Base-by-base conservation (phyloP, 805 yeast genomes). In the Blastobotrys mokoenaii region DNA sequence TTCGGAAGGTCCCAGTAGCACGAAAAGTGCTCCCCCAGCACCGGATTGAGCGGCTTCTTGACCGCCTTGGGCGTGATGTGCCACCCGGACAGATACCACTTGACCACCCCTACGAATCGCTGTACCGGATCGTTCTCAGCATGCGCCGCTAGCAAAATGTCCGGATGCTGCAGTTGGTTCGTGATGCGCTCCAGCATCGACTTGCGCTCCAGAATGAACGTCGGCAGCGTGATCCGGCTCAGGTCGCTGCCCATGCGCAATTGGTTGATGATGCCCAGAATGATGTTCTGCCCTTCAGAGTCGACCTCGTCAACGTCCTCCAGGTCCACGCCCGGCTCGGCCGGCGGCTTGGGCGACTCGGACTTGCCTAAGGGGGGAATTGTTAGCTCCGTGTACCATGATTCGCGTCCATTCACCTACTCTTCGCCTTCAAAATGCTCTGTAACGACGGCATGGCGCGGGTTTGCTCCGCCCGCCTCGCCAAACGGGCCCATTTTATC, bases 21-120 rank as follows among this genome's bases (percentile, higher is more conserved):
- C 16, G 86, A 76, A 64, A 86, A 93, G 53, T 82, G 74, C 62
- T 93, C 98, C 27, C 97, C 97, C 20, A 93, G 62, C 5, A 93
- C 87, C 1, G 98, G 98, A 60, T 93, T 93, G 57, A 93, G 71
- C 0, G 98, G 98, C 64, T 93, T 93, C 63, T 93, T 93, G 12
- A 93, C 98, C 2, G 97, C 98, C 61, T 90, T 90, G 25, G 97
- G 98, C 1, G 97, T 93, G 62, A 93, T 93, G 61, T 93, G 97
- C 97, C 97, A 93, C 40, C 94, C 87, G 2, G 96, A 77, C 63
- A 93, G 71, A 62, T 93, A 93, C 96, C 96, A 90, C 58, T 79
- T 78, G 17, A 84, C 80, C 6, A 90, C 81, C 38, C 76, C 67
- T 5, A 86, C 59, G 56, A 93, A 89, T 47, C 97, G 74, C 46